phyloP scores from a whole-genome alignment of 2,329 filamentous ascomycete species.

The Lomentospora prolificans region DNA sequence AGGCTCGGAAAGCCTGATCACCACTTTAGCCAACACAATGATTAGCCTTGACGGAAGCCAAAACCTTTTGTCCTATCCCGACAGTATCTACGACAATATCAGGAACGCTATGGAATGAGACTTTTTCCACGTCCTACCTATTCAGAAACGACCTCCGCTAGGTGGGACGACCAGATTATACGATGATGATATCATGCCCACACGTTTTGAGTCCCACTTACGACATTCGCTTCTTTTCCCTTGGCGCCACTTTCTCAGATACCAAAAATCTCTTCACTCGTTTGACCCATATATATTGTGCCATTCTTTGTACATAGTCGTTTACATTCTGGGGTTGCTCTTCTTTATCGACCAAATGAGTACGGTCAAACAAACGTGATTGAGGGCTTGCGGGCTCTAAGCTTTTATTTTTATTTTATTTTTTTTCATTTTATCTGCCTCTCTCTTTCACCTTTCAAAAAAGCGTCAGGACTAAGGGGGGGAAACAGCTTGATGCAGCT shows the following conservation, averaged over 20 bases:
- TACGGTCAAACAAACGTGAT: not conserved
- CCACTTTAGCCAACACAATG: slow-evolving; percentile 35
- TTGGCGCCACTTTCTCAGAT: no score
- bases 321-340: not conserved
- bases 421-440: no score
- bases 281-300: not conserved
- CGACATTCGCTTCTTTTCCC: not conserved
- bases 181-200: not conserved
- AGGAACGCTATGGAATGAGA: slow-evolving; percentile 22
- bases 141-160: no score
- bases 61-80: slow-evolving; percentile 47
- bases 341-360: not conserved
- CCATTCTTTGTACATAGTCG: not conserved
- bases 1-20: slow-evolving; percentile 47
- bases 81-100: slow-evolving; percentile 50
- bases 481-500: no score
- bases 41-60: slow-evolving; percentile 35
- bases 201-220: not conserved
- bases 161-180: no score
- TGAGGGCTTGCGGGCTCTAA: no score
- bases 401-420: no score
- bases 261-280: no score
- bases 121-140: no score
- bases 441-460: no score
- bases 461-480: no score